These are phyloP conservation scores for Euphrasia confusa DNA, from an alignment of 257 asterid genomes.

Conservation along the genomic window DNA sequence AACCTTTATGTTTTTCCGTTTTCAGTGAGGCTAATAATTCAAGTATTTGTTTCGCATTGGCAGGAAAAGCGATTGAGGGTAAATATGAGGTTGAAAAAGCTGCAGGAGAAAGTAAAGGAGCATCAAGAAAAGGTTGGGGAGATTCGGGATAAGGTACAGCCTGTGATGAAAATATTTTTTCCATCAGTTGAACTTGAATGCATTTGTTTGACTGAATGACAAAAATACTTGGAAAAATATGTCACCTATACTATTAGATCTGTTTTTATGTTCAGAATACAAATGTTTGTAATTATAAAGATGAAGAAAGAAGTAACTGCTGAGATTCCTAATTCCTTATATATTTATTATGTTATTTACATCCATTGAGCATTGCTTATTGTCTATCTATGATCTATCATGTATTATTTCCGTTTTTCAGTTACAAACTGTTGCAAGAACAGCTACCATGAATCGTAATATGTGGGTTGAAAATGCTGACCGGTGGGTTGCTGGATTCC, in stretches of 20 bases:
- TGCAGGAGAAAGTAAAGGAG: constrained; percentile 70
- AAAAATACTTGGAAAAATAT: not conserved
- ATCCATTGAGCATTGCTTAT: not conserved
- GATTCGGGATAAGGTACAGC: constrained; percentile 65
- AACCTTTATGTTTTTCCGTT: not conserved
- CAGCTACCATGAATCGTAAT: constrained; percentile 50
- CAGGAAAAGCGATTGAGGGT: constrained; percentile 71
- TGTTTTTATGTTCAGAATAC: not conserved
- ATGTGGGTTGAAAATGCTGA: constrained; percentile 77
- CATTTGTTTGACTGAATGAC: not conserved
- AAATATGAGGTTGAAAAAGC: constrained; percentile 60
- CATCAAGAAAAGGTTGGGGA: constrained; percentile 80
- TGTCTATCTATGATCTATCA: not conserved
- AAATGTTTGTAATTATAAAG: no score
- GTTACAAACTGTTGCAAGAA: constrained; percentile 74
- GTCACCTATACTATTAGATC: not conserved
- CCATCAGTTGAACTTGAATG: not conserved
- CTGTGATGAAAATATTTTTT: not conserved
- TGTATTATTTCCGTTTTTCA: constrained; percentile 20
- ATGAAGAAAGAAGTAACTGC: not conserved
- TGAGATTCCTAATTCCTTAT: not conserved
- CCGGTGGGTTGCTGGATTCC: constrained; percentile 70
- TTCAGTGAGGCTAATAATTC: constrained; percentile 16
- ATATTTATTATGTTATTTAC: not conserved
- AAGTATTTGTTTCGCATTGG: constrained; percentile 23